Evolutionary conservation across 257 asterid species (phyloP).

Genomic region (Solanum sparsipilum): DNA sequence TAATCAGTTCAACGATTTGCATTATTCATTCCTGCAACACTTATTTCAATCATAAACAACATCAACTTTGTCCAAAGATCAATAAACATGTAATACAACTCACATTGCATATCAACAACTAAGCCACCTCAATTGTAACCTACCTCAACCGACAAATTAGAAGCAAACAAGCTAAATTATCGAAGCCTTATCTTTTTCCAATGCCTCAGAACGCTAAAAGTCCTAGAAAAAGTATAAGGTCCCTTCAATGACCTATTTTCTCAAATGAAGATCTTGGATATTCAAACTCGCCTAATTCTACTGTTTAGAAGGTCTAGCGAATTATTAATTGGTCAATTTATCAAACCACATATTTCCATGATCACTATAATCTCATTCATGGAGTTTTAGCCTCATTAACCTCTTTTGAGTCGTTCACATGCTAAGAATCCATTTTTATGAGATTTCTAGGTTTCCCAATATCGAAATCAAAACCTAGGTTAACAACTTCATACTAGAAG

Average conservation of each 20-base stretch:
- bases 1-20: background rate
- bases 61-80: background rate
- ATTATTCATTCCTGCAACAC: background rate
- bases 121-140: background rate
- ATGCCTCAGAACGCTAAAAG: background rate
- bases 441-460: background rate
- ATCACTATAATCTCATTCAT: background rate
- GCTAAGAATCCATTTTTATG: background rate
- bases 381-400: background rate
- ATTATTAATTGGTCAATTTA: too few relatives aligned
- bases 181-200: background rate
- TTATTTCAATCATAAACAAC: background rate
- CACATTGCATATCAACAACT: background rate
- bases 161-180: background rate
- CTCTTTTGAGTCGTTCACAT: background rate
- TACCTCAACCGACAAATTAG: background rate
- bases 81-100: background rate
- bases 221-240: background rate
- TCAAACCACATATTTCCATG: background rate
- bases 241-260: background rate
- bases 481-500: background rate
- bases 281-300: background rate
- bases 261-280: background rate
- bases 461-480: background rate
- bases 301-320: background rate